Evolutionary conservation across 2,329 filamentous ascomycete species (phyloP).

Genomic region (Xylariaceae sp.): DNA sequence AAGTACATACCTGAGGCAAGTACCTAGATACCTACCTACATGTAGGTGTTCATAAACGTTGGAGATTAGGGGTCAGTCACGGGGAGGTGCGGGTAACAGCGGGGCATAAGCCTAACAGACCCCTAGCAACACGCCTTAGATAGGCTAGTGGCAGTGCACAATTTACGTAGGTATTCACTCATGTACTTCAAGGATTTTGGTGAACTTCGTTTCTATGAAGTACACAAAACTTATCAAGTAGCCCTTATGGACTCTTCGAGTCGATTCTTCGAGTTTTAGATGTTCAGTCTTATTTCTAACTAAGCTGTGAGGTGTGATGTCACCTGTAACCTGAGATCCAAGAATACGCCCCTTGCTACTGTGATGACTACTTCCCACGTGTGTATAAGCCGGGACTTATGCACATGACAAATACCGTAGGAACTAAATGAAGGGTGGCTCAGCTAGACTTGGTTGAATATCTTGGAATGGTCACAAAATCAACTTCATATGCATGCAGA

Average conservation of each 20-base stretch:
- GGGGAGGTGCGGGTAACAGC: slow-evolving; percentile 16
- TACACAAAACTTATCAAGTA: too few relatives aligned
- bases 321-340: too few relatives aligned
- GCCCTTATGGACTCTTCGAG: too few relatives aligned
- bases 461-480: not conserved
- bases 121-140: too few relatives aligned
- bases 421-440: not conserved
- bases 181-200: too few relatives aligned
- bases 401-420: not conserved
- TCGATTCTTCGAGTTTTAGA: too few relatives aligned
- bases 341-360: not conserved
- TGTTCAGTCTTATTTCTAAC: too few relatives aligned
- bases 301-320: too few relatives aligned
- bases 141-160: slow-evolving; percentile 1
- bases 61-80: not conserved
- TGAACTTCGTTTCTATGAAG: too few relatives aligned
- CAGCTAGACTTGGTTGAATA: not conserved
- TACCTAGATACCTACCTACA: not conserved
- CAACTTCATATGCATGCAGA: not conserved
- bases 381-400: not conserved
- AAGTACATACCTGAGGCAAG: not conserved
- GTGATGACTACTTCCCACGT: not conserved
- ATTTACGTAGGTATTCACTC: not conserved
- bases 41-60: not conserved
- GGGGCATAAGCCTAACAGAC: too few relatives aligned